Evolutionary conservation across 164 flowering plant genomes (phyloP).

Genomic region (Buxus sempervirens): DNA sequence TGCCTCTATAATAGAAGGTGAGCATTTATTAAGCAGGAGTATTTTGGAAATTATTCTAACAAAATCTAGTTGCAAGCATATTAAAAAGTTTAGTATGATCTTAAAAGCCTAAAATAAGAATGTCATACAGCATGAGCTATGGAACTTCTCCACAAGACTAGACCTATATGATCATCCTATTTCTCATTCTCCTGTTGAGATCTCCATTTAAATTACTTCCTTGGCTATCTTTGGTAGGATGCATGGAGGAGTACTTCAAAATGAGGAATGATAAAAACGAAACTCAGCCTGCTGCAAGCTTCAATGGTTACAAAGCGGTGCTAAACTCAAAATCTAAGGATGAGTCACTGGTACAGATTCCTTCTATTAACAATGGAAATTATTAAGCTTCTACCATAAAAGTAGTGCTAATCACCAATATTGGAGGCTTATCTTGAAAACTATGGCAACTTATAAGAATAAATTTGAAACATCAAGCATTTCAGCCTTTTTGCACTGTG

Average conservation of each 20-base stretch:
- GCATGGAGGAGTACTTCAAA: slow-evolving; percentile 47
- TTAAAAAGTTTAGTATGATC: background rate
- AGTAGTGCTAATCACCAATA: background rate
- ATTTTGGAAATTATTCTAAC: too few relatives aligned
- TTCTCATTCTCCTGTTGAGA: background rate
- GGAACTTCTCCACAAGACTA: background rate
- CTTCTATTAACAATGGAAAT: background rate
- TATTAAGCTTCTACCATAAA: background rate
- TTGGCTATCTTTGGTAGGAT: slow-evolving; percentile 23
- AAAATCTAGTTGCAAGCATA: background rate
- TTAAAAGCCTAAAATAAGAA: background rate
- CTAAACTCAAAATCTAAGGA: slow-evolving; percentile 65
- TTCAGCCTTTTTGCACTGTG: background rate
- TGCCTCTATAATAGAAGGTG: slow-evolving; percentile 60
- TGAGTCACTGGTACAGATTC: slow-evolving; percentile 55
- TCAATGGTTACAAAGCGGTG: slow-evolving; percentile 41
- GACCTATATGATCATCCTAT: too few relatives aligned
- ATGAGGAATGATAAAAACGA: slow-evolving; percentile 23
- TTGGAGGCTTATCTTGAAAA: background rate
- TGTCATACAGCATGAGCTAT: background rate
- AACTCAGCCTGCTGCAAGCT: slow-evolving; percentile 9
- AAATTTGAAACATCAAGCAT: background rate
- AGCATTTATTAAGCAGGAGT: background rate
- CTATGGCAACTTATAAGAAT: background rate
- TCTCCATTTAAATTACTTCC: background rate